phyloP scores from a whole-genome alignment of 2,329 filamentous ascomycete species.

The Aureobasidium leucospermi region DNA sequence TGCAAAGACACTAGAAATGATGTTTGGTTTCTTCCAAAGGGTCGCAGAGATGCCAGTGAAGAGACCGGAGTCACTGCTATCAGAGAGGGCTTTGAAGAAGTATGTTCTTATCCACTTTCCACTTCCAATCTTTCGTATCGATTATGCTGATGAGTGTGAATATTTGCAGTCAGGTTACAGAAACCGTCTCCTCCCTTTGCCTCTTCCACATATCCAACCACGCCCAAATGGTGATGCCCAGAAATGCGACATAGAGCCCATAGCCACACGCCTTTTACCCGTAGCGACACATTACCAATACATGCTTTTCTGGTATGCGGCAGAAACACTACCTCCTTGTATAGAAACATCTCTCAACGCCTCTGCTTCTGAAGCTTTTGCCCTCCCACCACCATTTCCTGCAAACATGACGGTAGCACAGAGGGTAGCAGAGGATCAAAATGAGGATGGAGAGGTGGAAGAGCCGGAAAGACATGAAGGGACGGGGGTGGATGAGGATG shows the following conservation, averaged over 20 bases:
- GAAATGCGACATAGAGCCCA: conserved; percentile 34
- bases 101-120: conserved; percentile 17
- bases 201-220: conserved; percentile 38
- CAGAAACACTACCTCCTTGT: conserved; percentile 37
- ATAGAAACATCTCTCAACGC: conserved; percentile 16
- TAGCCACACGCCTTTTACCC: conserved; percentile 41
- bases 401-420: conserved; percentile 29
- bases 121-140: not conserved
- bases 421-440: conserved; percentile 32
- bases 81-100: conserved; percentile 45
- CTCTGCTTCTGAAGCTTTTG: conserved; percentile 22
- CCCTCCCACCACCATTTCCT: conserved; percentile 32
- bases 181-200: conserved; percentile 42
- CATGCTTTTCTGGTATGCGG: conserved; percentile 39
- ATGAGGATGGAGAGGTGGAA: conserved; percentile 33
- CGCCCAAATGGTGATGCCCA: conserved; percentile 23
- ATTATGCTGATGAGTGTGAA: no score
- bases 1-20: conserved; percentile 36
- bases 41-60: conserved; percentile 40
- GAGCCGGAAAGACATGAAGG: conserved; percentile 39
- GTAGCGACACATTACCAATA: conserved; percentile 32
- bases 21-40: conserved; percentile 45
- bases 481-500: conserved; percentile 43
- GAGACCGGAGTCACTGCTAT: conserved; percentile 36
- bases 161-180: conserved; percentile 37